Evolutionary conservation across 2,329 filamentous ascomycete genomes (phyloP).

Genomic region (Talaromyces amestolkiae): DNA sequence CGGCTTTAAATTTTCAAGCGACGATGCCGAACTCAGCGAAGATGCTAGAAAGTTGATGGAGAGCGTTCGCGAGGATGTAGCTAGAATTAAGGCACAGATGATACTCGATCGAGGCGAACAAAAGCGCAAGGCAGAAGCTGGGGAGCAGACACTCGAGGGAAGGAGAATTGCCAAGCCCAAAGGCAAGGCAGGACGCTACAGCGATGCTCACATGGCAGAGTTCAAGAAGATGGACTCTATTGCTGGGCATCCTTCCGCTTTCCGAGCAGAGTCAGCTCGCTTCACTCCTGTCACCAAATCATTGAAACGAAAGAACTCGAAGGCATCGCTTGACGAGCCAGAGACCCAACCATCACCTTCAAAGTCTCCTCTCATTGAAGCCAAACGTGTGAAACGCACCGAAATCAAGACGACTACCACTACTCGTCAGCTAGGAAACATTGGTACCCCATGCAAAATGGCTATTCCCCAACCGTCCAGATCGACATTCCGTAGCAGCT

Average conservation of each 20-base stretch:
- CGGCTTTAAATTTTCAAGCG: slow-evolving; percentile 46
- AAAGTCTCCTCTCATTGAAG: slow-evolving; percentile 40
- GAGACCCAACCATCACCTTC: slow-evolving; percentile 47
- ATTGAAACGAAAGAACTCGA: slow-evolving; percentile 55
- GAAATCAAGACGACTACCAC: slow-evolving; percentile 68
- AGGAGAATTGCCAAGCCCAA: slow-evolving; percentile 79
- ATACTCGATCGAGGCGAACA: slow-evolving; percentile 60
- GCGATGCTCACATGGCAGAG: slow-evolving; percentile 77
- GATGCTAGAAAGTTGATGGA: slow-evolving; percentile 59
- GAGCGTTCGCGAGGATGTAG: slow-evolving; percentile 69
- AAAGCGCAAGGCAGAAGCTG: slow-evolving; percentile 45
- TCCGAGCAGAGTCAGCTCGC: slow-evolving; percentile 49
- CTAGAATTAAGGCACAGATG: slow-evolving; percentile 68
- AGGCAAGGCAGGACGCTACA: slow-evolving; percentile 75
- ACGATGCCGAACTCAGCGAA: slow-evolving; percentile 46
- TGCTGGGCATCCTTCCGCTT: slow-evolving; percentile 77
- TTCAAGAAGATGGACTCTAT: slow-evolving; percentile 99
- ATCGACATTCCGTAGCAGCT: slow-evolving; percentile 49
- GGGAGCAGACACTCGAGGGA: slow-evolving; percentile 44
- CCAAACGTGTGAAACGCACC: slow-evolving; percentile 70
- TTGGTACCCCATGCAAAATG: slow-evolving; percentile 25
- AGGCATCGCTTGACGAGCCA: slow-evolving; percentile 64
- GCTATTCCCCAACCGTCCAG: slow-evolving; percentile 23
- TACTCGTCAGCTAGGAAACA: slow-evolving; percentile 43
- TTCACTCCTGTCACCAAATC: slow-evolving; percentile 41